phyloP scores from a whole-genome alignment of 1,284 basidiomycete genomes.

The Moniliella sp. region DNA sequence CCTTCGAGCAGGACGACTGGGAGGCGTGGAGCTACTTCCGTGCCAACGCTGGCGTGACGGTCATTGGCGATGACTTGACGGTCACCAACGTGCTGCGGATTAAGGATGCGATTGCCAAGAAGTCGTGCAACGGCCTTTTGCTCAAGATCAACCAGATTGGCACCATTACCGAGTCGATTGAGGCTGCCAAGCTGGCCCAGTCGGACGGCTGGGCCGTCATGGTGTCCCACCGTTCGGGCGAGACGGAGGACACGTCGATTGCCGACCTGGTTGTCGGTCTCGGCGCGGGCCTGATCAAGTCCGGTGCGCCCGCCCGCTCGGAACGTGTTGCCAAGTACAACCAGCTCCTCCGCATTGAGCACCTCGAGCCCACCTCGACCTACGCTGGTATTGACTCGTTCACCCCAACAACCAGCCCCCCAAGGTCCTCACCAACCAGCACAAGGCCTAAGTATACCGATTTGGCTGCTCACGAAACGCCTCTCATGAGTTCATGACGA shows the following conservation, averaged over 20 bases:
- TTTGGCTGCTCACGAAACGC: no score
- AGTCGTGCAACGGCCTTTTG: slow-evolving; percentile 93
- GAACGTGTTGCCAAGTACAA: slow-evolving; percentile 69
- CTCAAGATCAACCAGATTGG: slow-evolving; percentile 92
- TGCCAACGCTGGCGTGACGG: slow-evolving; percentile 40
- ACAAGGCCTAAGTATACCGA: no score
- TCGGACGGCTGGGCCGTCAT: slow-evolving; percentile 96
- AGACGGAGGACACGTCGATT: slow-evolving; percentile 49
- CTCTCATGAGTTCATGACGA: no score
- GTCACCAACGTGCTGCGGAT: slow-evolving; percentile 95
- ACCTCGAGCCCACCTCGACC: slow-evolving; percentile 12
- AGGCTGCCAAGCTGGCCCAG: slow-evolving; percentile 85
- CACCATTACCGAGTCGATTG: slow-evolving; percentile 93
- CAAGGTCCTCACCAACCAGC: slow-evolving; percentile 5
- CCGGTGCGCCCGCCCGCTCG: slow-evolving; percentile 75
- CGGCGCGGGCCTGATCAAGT: slow-evolving; percentile 88
- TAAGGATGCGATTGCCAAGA: slow-evolving; percentile 97
- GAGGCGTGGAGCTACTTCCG: slow-evolving; percentile 86
- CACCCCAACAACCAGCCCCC: slow-evolving; percentile 5
- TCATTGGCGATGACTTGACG: slow-evolving; percentile 92
- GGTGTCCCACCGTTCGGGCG: slow-evolving; percentile 95
- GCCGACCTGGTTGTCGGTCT: slow-evolving; percentile 89
- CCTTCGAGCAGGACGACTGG: slow-evolving; percentile 99
- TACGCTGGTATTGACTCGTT: slow-evolving; percentile 32
- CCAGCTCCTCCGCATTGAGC: slow-evolving; percentile 29